Evolutionary conservation across 164 flowering plant genomes (phyloP), one percentile per base, ranked within the genome.

Genomic region (Magnolia kwangsiensis): DNA sequence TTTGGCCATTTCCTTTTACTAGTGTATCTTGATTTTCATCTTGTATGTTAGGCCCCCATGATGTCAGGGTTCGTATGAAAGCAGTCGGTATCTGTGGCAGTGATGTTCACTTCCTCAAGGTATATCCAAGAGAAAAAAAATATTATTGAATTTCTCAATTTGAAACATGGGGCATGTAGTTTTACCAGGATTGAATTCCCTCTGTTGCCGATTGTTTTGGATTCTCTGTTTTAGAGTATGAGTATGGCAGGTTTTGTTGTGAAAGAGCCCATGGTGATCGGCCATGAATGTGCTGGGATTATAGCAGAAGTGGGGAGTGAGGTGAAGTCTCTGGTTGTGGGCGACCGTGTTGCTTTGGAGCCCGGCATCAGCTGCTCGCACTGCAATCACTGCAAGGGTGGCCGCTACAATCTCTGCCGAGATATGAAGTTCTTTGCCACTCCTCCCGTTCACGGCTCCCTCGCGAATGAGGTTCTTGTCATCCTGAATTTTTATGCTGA

Each of bases 21-120:
- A 55, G 9, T 63, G 9, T 14, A 1, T 50, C 19, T 74, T 70
- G 13, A 49, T 13, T 49, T 29, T 27, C 31, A 37, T 67, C 27
- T 58, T 58, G 11, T 19, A 20, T 50, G 76, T 61, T 58, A 95
- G 98, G 97, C 16, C 88, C 95, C 24, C 79, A 84, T 83, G 97
- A 93, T 86, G 99, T 85, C n/a, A 91, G 83, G 82, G 88, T 96
- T 29, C 82, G 90, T 77, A 94, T 96, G 89, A 94, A 96, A 82
- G 96, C 99, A 73, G 95, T 94, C 61, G 99, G 99, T 45, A 96
- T 96, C 65, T 96, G 99, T 74, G 99, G 99, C 59, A 96, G 99
- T 76, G 99, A 96, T 88, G 98, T 96, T 81, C 98, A 96, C 75
- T 88, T 90, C 82, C 87, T 91, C 81, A 95, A 88, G 96, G 98